Conservation (phyloP, 192 early-diverging fungal genomes). For the Linderina pennispora region DNA sequence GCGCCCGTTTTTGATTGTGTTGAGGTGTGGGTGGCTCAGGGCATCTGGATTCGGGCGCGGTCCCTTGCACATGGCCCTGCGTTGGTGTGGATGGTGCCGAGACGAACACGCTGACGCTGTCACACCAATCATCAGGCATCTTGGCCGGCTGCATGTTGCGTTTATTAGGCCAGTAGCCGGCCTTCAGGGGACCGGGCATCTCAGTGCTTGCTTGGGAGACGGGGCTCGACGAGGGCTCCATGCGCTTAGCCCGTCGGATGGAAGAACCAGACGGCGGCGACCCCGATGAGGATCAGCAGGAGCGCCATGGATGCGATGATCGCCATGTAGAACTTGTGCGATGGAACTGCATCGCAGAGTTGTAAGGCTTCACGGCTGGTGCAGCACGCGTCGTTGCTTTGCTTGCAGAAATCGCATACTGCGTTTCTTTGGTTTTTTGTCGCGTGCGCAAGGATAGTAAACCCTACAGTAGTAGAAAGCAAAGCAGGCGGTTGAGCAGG, state of each 20-base stretch:
- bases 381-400: slow-evolving; percentile 4
- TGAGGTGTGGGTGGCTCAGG: no score
- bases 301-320: slow-evolving; percentile 5
- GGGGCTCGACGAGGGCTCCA: not conserved
- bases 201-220: not conserved
- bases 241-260: not conserved
- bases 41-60: no score
- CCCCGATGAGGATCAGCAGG: not conserved
- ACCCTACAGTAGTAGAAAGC: not conserved
- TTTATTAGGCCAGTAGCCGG: no score
- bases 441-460: not conserved
- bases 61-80: no score
- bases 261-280: slow-evolving; percentile 6
- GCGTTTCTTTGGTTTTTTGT: not conserved
- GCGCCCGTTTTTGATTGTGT: no score
- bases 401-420: slow-evolving; percentile 12
- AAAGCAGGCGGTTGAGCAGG: not conserved
- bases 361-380: no score
- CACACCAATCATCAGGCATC: no score
- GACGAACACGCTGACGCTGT: no score
- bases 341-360: no score
- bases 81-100: no score
- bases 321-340: slow-evolving; percentile 2
- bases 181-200: not conserved
- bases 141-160: no score